Evolutionary conservation across 305 asterid species (phyloP), one percentile per base, ranked within the genome.

Genomic region (Salvia sclarea): DNA sequence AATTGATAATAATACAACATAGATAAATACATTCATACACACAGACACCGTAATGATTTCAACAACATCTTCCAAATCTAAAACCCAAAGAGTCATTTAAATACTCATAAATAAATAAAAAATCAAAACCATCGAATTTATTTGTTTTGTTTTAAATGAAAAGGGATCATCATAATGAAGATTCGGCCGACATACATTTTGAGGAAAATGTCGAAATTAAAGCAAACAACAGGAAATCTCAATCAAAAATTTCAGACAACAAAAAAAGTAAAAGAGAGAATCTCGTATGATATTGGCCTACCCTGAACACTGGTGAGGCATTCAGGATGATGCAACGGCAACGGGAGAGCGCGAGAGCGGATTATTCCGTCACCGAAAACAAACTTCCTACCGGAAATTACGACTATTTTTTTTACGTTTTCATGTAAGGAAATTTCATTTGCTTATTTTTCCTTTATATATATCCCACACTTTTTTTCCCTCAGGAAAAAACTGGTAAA

Each of bases 301-400:
- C 98, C 97, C 95, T 83, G 97, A 93, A 88, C 88, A 89, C 98
- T 88, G 95, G 85, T 85, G 94, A 93, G 97, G 96, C 88, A 86
- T 93, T 84, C 98, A 92, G 95, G 96, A 86, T 79, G 86, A 83
- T 81, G 78, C 68, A 86, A 85, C 90, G 96, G 89, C 94, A 88
- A 90, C 95, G 96, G 97, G 88, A 86, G 95, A 88, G 86, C 89
- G 97, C 85, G 88, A 83, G 85, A 81, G 84, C 74, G 75, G 72
- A 83, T 81, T 73, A 79, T 83, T 81, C 91, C 92, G 95, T 88
- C 82, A 82, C 95, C 90, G 85, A 66, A 79, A 75, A 83, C 70
- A 48, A 53, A 73, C 71, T 74, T 81, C 82, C 82, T 17, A 68
- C 76, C 69, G 71, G 76, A 85, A 76, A 78, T 75, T 20, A 61